Base-by-base conservation (phyloP, 192 early-diverging fungal genomes). In the Haplosporangium gracile region DNA sequence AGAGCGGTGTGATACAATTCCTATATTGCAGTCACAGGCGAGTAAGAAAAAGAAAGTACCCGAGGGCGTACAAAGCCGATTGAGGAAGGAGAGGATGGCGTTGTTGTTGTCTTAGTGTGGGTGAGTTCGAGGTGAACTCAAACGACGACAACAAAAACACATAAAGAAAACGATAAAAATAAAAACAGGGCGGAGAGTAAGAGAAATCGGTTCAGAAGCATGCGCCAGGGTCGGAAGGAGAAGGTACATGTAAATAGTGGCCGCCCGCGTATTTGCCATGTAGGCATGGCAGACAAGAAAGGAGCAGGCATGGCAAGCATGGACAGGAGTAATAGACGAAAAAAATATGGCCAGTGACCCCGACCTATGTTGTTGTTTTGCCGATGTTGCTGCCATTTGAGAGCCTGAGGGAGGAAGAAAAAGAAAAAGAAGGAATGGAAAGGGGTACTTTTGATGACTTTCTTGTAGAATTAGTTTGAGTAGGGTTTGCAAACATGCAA, bases 201-300 rank as follows among this genome's bases (percentile, higher is more conserved):
- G 49, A 65, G 60, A 65, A 29, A 65, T 9, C 3, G 60, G 29
- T 65, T 65, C 29, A 65, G 57, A 26, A 63, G 60, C 26, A 32
- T 65, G 60, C 60, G 60, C 60, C 60, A 65, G 60, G 60, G 11
- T 29, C 57, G 57, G 13, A 34, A 65, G 60, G 60, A 65, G n/a
- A 26, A 20, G 24, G 24, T 22, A 51, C 20, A 51, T 22, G 49
- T 18, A 20, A 5, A 51, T 18, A 51, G 20, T 51, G 5, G 49
- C 49, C 20, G 49, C 49, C 49, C 49, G 18, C 49, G 49, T 22
- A 51, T 5, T 51, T 51, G 8, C 20, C 20, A 51, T 4, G 49
- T 16, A 49, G 47, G 13, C 18, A 49, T 0, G 47, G 47, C 16
- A 49, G 60, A 13, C 24, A 63, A 10, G 26, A 63, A 26, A 63